Base-by-base conservation (phyloP, 148 eudicot genomes). In the Nyssa sinensis region DNA sequence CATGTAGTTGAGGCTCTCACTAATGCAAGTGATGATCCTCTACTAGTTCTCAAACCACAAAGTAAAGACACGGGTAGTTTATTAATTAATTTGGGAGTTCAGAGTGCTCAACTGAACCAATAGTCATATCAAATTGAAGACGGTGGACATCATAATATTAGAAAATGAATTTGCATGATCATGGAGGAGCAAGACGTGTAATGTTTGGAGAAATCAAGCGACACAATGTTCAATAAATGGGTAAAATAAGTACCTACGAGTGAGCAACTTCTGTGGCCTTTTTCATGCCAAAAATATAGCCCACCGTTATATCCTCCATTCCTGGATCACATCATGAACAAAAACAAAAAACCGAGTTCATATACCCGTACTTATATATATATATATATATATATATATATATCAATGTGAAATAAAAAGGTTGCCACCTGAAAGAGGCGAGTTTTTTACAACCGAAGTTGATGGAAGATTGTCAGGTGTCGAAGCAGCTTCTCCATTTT, bases 181-280 rank as follows among this genome's bases (percentile, higher is more conserved):
- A 1, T 21, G 4, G 6, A 44, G 29, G 60, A 12, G 4, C 2
- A 28, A 47, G n/a, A 73, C 24, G 7, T 3, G 9, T 3, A 37
- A 4, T 3, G 9, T 9, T 3, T 4, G 44, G 44, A 37, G 9
- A 37, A 9, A 37, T 3, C 4, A 71, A 60, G 6, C 13, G 16
- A 14, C 7, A n/a, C 55, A 30, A 32, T 19, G 49, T 35, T n/a
- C n/a, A n/a, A n/a, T n/a, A n/a, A n/a, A n/a, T 7, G 44, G 32
- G 49, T 44, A 11, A 13, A 14, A 39, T 29, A 69, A 76, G 70
- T 89, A 93, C 93, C 93, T 87, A 93, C 98, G 86, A 86, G 82
- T 91, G 97, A 86, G 94, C 94, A 89, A 93, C 91, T 83, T 91
- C 84, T 70, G 94, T 91, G 27, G 94, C 88, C 77, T 84, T 93